Conservation (phyloP, 371 early-diverging fungal species). For the Rhizomucor miehei region DNA sequence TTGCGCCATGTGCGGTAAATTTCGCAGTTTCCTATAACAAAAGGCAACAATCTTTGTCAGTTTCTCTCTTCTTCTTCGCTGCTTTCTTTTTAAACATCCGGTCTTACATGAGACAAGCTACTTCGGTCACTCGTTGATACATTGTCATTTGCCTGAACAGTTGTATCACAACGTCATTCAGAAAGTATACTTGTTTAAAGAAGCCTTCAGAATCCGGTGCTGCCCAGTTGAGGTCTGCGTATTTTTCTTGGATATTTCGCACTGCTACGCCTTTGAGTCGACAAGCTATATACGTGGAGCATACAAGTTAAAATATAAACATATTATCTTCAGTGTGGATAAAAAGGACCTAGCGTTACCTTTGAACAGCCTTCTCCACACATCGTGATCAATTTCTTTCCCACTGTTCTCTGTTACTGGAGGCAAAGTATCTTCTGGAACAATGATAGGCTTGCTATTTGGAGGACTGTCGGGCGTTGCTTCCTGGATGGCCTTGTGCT, state of each 20-base stretch:
- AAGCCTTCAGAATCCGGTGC: slow-evolving; percentile 49
- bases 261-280: slow-evolving; percentile 30
- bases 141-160: slow-evolving; percentile 52
- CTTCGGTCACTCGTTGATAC: slow-evolving; percentile 52
- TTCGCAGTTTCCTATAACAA: slow-evolving; percentile 38
- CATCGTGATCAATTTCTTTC: slow-evolving; percentile 27
- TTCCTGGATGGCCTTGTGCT: too few relatives aligned
- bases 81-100: neutral
- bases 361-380: slow-evolving; percentile 34
- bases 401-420: neutral
- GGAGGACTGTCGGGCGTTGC: too few relatives aligned
- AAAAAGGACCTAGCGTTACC: too few relatives aligned
- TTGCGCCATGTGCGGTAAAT: slow-evolving; percentile 47
- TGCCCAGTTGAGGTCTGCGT: slow-evolving; percentile 36
- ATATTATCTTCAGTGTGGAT: too few relatives aligned
- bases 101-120: slow-evolving; percentile 49
- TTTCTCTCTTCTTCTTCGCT: too few relatives aligned
- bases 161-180: slow-evolving; percentile 44
- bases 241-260: slow-evolving; percentile 26
- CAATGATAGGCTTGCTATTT: too few relatives aligned
- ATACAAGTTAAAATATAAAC: too few relatives aligned
- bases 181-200: slow-evolving; percentile 49
- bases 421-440: neutral
- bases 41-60: neutral
- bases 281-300: too few relatives aligned